These are phyloP conservation scores for Colletotrichum chlorophyti DNA, from an alignment of 2,329 filamentous ascomycete species.

Conservation along the genomic window DNA sequence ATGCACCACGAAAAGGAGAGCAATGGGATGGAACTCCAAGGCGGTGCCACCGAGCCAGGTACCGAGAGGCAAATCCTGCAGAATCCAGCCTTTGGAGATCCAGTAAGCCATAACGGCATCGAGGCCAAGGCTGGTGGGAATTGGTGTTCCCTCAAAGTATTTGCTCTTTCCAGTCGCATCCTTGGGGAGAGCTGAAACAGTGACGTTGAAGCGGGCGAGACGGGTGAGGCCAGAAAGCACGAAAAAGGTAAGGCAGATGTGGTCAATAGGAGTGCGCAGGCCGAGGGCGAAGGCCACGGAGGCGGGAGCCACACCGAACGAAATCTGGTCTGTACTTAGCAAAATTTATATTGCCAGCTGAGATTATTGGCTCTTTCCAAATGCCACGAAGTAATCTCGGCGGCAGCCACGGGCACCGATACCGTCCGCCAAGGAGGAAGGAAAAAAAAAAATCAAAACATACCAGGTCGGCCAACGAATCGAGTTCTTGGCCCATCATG, in stretches of 20 bases:
- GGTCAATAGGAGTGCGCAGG: constrained; percentile 83
- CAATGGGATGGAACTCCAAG: constrained; percentile 86
- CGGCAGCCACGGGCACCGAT: not conserved
- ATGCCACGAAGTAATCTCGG: too few species aligned
- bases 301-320: constrained; percentile 91
- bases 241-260: constrained; percentile 82
- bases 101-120: constrained; percentile 89
- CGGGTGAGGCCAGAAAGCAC: constrained; percentile 93
- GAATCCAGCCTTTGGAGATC: constrained; percentile 80
- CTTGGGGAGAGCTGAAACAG: constrained; percentile 86
- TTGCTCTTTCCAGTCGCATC: constrained; percentile 89
- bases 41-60: constrained; percentile 68
- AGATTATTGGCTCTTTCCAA: too few species aligned
- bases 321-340: constrained; percentile 81
- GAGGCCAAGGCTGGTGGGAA: constrained; percentile 85
- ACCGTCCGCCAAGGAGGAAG: not conserved
- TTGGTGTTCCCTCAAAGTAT: constrained; percentile 97
- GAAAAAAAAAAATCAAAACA: constrained; percentile 34
- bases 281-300: constrained; percentile 88
- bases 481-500: constrained; percentile 96
- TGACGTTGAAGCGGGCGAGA: constrained; percentile 97
- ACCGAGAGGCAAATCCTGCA: constrained; percentile 80
- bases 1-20: constrained; percentile 82
- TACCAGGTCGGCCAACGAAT: constrained; percentile 95
- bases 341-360: not conserved